Evolutionary conservation across 106 monocot species (phyloP), one percentile per base, ranked within the genome.

Genomic region (Dendrobium catenatum): DNA sequence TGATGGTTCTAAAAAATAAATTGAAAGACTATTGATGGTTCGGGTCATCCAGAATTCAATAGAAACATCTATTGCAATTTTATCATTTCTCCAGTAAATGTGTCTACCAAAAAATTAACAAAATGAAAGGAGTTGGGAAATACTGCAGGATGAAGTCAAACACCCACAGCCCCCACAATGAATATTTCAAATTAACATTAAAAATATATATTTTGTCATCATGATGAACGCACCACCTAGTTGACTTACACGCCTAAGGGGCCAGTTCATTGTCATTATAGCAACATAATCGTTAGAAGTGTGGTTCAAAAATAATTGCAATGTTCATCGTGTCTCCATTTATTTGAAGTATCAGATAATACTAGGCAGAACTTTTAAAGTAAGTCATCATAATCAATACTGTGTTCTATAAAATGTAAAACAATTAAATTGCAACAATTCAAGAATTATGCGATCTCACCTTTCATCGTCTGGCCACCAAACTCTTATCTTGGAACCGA

Each of bases 391-490:
- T 33, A 40, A 70, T 70, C 70, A 37, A 1, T 70, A 37, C 20
- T 33, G 37, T 37, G 15, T 33, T 13, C 37, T 3, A 70, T 3
- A 70, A 70, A 70, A 70, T 33, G 37, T 37, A 61, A 61, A 61
- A 22, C 19, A 61, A 61, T 61, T 61, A 7, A 61, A 61, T n/a
- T 18, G 20, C 3, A 42, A 42, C 42, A 17, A 19, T 73, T 73
- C 20, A 42, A 74, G 43, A 74, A 44, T 74, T 20, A 74, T 18
- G 74, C n/a, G 20, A 42, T 44, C 74, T 74, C 43, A 74, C 74
- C 43, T 43, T 11, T 74, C n/a, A 74, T 74, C 74, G 20, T 74
- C 74, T 9, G 74, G 74, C 74, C 74, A 74, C 74, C 74, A 74
- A 74, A 74, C 74, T 74, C 13, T 74, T 42, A 74, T 74, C 20